phyloP scores from a whole-genome alignment of 495 filamentous ascomycete genomes.

The Copromyces sp. region DNA sequence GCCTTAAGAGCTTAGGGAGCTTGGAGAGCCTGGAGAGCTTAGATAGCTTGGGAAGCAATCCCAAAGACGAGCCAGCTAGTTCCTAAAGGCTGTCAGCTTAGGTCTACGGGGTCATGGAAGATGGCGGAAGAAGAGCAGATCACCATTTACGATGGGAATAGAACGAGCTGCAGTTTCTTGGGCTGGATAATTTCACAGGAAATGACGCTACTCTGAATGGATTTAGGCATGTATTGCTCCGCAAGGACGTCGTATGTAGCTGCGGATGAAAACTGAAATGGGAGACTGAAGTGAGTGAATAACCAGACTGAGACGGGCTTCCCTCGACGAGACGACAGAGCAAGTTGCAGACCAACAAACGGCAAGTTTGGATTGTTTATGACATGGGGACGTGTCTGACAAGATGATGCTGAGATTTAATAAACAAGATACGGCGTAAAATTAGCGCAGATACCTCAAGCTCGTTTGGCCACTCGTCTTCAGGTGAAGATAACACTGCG shows the following conservation, averaged over 20 bases:
- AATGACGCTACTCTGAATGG: background rate
- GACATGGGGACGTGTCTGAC: no score
- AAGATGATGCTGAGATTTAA: background rate
- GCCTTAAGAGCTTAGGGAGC: background rate
- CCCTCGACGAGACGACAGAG: background rate
- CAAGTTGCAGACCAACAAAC: background rate
- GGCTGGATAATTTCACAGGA: background rate
- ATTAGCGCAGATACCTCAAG: no score
- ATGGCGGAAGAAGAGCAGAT: background rate
- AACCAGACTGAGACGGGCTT: background rate
- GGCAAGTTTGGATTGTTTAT: no score
- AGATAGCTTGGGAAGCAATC: background rate
- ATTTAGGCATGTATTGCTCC: background rate
- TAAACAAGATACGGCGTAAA: no score
- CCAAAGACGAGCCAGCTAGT: background rate
- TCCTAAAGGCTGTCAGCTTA: background rate
- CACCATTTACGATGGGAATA: fast-evolving
- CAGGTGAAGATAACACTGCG: no score
- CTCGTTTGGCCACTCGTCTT: no score
- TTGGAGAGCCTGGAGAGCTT: background rate
- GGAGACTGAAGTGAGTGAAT: background rate
- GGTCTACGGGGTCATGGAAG: background rate
- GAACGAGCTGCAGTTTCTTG: fast-evolving
- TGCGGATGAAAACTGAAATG: background rate
- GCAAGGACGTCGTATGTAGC: background rate